Evolutionary conservation across 768 basidiomycete species (phyloP), one percentile per base, ranked within the genome.

Genomic region (Serendipita sp.): DNA sequence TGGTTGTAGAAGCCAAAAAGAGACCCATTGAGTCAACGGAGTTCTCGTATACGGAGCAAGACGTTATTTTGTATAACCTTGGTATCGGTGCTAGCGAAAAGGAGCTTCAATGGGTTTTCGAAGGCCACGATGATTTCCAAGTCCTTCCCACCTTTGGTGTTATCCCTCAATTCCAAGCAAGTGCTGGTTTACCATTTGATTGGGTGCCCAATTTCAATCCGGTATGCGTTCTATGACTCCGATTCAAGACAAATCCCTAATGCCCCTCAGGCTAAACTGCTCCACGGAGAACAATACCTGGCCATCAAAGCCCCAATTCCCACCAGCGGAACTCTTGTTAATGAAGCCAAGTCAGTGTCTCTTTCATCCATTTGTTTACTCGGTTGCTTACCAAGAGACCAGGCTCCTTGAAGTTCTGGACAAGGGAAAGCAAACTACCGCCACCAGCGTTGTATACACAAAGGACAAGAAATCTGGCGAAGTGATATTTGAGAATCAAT

Each of bases 211-310:
- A 97, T 74, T 98, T 86, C 79, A 94, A 94, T 71, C 92, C 92
- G 3, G 91, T 90, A 69, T 60, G 83, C 74, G 38, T 1, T 24
- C 41, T 5, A 41, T 41, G n/a, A 11, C 8, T 11, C 13, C 34
- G n/a, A n/a, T 66, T 16, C 58, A 60, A 34, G 46, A 7, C 16
- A 45, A 38, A 8, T 8, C 45, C 18, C 45, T 62, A 28, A 45
- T 48, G 18, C 64, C 37, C 66, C 58, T 1, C 67, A 92, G 91
- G 91, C 93, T 54, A 97, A 92, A 75, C 79, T 99, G n/a, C 81
- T 99, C 16, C 96, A 99, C 72, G 96, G 96, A 51, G 96, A 99
- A 72, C 96, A 98, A 71, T 98, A 91, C 74, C 76, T 99, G 69
- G 81, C 83, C 66, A 90, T 99, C 73, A 86, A 88, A 70, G 84